Conservation (phyloP, 106 monocot species). For the Dactylorhiza incarnata region DNA sequence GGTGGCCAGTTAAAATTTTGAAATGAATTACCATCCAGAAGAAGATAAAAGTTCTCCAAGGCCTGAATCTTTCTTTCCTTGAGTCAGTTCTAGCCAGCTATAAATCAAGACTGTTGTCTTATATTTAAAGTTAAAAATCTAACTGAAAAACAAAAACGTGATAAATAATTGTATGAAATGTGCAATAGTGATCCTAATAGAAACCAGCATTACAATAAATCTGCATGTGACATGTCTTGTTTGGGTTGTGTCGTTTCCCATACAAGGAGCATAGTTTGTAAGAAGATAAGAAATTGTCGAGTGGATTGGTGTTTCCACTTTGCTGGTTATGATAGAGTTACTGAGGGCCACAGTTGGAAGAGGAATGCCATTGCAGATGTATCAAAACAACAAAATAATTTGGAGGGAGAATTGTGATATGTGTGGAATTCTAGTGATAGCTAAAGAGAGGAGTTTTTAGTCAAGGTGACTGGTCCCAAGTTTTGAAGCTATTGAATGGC, state of each 20-base stretch:
- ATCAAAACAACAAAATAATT: too few species aligned
- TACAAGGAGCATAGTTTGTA: not conserved
- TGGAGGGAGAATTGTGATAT: too few species aligned
- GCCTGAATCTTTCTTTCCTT: not conserved
- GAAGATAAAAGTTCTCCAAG: not conserved
- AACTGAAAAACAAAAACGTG: not conserved
- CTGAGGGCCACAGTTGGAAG: too few species aligned
- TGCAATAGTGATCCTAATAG: not conserved
- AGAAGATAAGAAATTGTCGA: too few species aligned
- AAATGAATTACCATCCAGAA: not conserved
- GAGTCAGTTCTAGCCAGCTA: not conserved
- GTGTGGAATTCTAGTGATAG: too few species aligned
- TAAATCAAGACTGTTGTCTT: not conserved
- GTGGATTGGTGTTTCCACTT: too few species aligned
- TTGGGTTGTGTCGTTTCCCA: not conserved
- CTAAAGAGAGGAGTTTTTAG: too few species aligned
- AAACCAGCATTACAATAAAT: not conserved
- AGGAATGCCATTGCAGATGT: too few species aligned
- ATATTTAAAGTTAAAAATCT: not conserved
- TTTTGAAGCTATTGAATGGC: too few species aligned
- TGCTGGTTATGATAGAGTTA: too few species aligned
- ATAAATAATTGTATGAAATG: not conserved
- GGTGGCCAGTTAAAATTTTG: not conserved
- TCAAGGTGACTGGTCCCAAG: too few species aligned
- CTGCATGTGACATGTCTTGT: not conserved